Percentiles rank a stretch among this genome's conserved stretches.
These are phyloP conservation scores for Plectranthus barbatus DNA, from an alignment of 257 asterid genomes.

Conservation along the genomic window DNA sequence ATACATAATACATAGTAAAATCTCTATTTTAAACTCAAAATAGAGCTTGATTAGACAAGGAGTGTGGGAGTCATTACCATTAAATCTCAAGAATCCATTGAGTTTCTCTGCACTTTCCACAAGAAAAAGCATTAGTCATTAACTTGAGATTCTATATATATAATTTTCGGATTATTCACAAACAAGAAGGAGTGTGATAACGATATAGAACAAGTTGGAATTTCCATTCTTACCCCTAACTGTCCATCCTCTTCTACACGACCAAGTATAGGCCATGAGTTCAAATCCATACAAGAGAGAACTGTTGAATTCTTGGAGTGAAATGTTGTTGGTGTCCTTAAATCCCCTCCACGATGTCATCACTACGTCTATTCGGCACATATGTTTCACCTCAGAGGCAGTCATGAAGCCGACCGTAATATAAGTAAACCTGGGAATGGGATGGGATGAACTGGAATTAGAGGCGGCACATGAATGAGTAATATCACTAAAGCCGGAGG, in stretches of 20 bases:
- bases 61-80: too few species aligned
- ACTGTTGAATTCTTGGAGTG: background rate
- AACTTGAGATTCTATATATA: too few species aligned
- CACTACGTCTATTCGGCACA: too few species aligned
- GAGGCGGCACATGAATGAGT: background rate
- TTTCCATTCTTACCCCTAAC: background rate
- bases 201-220: too few species aligned
- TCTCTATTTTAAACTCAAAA: too few species aligned
- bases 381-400: too few species aligned
- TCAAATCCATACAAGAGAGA: constrained; percentile 9
- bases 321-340: background rate
- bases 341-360: background rate
- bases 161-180: too few species aligned
- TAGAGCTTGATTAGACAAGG: too few species aligned
- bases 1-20: background rate
- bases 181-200: too few species aligned
- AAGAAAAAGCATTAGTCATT: background rate
- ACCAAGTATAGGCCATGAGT: background rate
- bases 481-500: background rate
- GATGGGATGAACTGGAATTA: background rate
- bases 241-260: background rate
- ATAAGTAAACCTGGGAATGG: too few species aligned
- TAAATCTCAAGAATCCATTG: too few species aligned
- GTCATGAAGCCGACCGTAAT: too few species aligned
- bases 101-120: background rate